Base-by-base conservation (phyloP, 441 rosid species). In the Bocquillonia castaneifolia region DNA sequence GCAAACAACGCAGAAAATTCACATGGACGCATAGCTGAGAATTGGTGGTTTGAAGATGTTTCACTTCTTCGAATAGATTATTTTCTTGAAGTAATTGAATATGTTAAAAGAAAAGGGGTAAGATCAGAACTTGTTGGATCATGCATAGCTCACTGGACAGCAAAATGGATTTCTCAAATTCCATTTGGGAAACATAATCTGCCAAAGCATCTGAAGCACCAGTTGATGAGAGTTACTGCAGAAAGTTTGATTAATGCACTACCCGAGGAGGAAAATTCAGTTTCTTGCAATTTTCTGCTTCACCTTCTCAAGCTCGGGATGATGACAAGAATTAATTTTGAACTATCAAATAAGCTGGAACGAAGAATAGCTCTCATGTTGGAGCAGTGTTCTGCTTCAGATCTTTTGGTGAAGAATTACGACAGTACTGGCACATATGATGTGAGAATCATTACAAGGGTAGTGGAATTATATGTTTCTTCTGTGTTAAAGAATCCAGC, bases 41-140 rank as follows among this genome's bases (percentile, higher is more conserved):
- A 78, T 37, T 85, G 93, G 90, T 85, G 93, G 86, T 76, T 78
- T 60, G 86, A 81, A 70, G 90, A 85, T 60, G 83, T 85, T 50
- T 77, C 84, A 14, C 15, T 40, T 55, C 88, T 87, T 48, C 74
- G 84, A 55, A 82, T 87, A 10, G 93, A 85, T 75, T 87, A 82
- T 70, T 87, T 87, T 57, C 68, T 81, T 25, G 64, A 75, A 70
- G 85, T 84, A 56, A 69, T 85, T 26, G 81, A 78, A 56, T 85
- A 76, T 23, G 72, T 83, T 31, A 82, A 82, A 70, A 66, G 47
- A 50, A 64, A 44, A 68, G 86, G 82, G 42, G 64, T 80, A 72
- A 76, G 42, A 56, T 44, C 79, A 31, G 82, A 78, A 59, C 79
- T 83, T 36, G 76, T 85, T 18, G 86, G 89, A 26, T 78, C 79